phyloP scores from a whole-genome alignment of 495 filamentous ascomycete species.

The Penicillium manginii region DNA sequence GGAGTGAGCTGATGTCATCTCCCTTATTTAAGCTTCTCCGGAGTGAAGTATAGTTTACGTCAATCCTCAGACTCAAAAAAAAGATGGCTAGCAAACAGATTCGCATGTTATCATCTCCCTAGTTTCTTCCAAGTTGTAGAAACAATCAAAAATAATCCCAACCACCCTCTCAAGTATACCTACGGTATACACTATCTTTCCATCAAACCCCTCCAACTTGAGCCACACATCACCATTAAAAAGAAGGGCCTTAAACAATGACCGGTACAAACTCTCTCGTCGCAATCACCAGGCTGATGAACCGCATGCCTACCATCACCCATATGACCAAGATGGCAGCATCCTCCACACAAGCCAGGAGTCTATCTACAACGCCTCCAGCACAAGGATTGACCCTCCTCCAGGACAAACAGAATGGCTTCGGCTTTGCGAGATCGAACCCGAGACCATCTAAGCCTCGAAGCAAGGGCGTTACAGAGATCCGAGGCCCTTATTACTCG shows the following conservation, averaged over 20 bases:
- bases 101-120: neutral
- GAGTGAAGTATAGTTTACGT: slow-evolving; percentile 33
- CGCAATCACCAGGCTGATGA: neutral
- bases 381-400: slow-evolving; percentile 43
- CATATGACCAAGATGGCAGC: slow-evolving; percentile 16
- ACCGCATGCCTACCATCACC: slow-evolving; percentile 3
- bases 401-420: slow-evolving; percentile 54
- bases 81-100: neutral
- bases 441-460: slow-evolving; percentile 54
- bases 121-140: too few species aligned
- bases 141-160: too few species aligned
- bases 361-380: slow-evolving; percentile 22
- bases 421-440: slow-evolving; percentile 59
- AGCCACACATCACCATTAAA: neutral
- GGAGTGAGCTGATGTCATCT: slow-evolving; percentile 14
- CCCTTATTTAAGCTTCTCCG: neutral
- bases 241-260: neutral
- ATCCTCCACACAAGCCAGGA: slow-evolving; percentile 11
- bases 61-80: slow-evolving; percentile 12
- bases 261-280: neutral
- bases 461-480: slow-evolving; percentile 55
- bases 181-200: neutral
- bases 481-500: slow-evolving; percentile 60
- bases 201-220: neutral
- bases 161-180: too few species aligned